phyloP scores from a whole-genome alignment of 805 yeast species.

The Scheffersomyces stipitis region DNA sequence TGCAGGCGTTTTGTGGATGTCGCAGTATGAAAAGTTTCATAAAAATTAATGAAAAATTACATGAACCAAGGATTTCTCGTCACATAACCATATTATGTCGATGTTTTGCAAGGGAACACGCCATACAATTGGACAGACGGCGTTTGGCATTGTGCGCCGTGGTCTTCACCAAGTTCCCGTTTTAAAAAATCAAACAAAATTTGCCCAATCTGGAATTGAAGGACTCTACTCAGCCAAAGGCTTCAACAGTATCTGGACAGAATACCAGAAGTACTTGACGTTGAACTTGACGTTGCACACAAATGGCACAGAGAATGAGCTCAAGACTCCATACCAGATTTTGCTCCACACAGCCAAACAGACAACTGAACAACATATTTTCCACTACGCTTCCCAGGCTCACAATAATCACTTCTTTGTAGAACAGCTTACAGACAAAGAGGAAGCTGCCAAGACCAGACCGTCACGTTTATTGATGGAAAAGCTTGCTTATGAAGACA shows the following conservation, averaged over 20 bases:
- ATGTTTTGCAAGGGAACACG: too few relatives aligned
- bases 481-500: constrained; percentile 33
- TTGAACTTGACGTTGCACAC: constrained; percentile 63
- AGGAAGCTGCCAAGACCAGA: constrained; percentile 30
- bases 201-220: constrained; percentile 49
- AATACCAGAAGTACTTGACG: constrained; percentile 69
- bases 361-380: constrained; percentile 64
- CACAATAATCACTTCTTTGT: constrained; percentile 91
- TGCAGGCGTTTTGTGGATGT: too few relatives aligned
- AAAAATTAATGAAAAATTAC: too few relatives aligned
- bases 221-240: constrained; percentile 68
- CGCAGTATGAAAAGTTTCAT: too few relatives aligned
- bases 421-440: constrained; percentile 50
- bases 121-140: too few relatives aligned
- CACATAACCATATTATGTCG: too few relatives aligned
- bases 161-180: constrained; percentile 64
- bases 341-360: constrained; percentile 64
- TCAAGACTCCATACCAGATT: constrained; percentile 72
- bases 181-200: constrained; percentile 42
- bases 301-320: constrained; percentile 77
- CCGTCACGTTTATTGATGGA: constrained; percentile 41
- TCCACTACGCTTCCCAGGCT: constrained; percentile 86
- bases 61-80: too few relatives aligned
- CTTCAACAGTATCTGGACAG: constrained; percentile 73
- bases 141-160: constrained; percentile 27